Percentiles rank a stretch among this genome's conserved stretches.
phyloP scores from a whole-genome alignment of 257 asterid genomes.

The Ilex aquifolium region DNA sequence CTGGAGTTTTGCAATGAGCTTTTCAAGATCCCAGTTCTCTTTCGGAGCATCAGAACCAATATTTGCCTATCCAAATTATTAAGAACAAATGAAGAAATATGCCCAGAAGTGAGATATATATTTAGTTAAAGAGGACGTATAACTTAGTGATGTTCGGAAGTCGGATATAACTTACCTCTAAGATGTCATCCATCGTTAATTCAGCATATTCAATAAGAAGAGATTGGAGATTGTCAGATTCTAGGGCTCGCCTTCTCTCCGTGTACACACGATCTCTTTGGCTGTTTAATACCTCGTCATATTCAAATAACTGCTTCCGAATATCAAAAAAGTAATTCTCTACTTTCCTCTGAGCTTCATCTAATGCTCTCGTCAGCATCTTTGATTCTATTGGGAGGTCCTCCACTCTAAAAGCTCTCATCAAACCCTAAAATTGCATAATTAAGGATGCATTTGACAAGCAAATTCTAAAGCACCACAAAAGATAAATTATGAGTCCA shows the following conservation, averaged over 20 bases:
- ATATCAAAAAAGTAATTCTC: conserved; percentile 97
- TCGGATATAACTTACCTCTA: conserved; percentile 46
- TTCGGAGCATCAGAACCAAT: conserved; percentile 74
- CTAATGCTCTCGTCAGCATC: conserved; percentile 95
- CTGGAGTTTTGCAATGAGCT: conserved; percentile 78
- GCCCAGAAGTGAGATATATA: conserved; percentile 13
- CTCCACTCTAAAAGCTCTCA: conserved; percentile 98
- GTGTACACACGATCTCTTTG: conserved; percentile 96
- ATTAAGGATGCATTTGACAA: conserved; percentile 15
- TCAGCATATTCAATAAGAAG: conserved; percentile 95
- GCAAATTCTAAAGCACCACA: conserved; percentile 12
- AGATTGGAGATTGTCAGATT: conserved; percentile 79
- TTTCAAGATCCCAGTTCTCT: conserved; percentile 92
- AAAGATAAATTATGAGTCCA: conserved; percentile 8
- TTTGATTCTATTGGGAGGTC: conserved; percentile 98
- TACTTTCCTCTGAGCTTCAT: conserved; percentile 98
- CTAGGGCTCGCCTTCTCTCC: conserved; percentile 92
- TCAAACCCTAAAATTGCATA: conserved; percentile 65
- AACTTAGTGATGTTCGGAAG: background rate
- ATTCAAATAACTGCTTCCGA: conserved; percentile 89
- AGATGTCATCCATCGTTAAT: conserved; percentile 93
- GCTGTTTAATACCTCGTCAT: conserved; percentile 95
- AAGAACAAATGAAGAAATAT: conserved; percentile 7
- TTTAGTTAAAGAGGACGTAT: background rate
- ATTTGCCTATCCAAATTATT: conserved; percentile 61